phyloP scores from a whole-genome alignment of 768 basidiomycete species.

The Leucosporidium scottii region DNA sequence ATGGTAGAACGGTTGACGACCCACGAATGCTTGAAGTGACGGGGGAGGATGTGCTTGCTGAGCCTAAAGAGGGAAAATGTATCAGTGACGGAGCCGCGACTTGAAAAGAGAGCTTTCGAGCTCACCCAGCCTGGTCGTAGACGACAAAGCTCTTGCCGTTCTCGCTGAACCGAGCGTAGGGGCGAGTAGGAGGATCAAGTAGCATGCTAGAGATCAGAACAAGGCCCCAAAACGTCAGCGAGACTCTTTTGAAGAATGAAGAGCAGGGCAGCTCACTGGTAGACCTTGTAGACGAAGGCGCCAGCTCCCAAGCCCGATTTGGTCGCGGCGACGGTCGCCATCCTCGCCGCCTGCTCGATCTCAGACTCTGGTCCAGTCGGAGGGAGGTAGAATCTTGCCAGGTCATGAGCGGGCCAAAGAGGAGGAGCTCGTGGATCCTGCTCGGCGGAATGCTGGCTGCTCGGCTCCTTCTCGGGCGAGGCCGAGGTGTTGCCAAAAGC shows the following conservation, averaged over 20 bases:
- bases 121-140: neutral
- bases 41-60: neutral
- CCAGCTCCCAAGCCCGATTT: conserved; percentile 1
- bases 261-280: neutral
- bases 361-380: conserved; percentile 1
- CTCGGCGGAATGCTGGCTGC: neutral
- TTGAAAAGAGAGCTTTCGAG: too few species aligned
- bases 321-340: neutral
- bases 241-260: neutral
- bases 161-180: neutral
- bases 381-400: neutral
- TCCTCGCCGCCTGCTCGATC: neutral
- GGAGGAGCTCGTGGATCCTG: too few species aligned
- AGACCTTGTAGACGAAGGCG: conserved; percentile 4
- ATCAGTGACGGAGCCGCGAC: too few species aligned
- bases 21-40: conserved; percentile 1
- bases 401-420: too few species aligned
- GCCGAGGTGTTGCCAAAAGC: neutral
- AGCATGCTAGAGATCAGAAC: neutral
- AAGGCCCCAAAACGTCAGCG: neutral
- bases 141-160: neutral
- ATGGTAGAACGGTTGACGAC: neutral
- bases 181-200: neutral
- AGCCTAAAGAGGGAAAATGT: too few species aligned
- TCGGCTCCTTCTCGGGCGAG: too few species aligned